Conservation (phyloP, 441 rosid genomes). For the Eruca vesicaria region DNA sequence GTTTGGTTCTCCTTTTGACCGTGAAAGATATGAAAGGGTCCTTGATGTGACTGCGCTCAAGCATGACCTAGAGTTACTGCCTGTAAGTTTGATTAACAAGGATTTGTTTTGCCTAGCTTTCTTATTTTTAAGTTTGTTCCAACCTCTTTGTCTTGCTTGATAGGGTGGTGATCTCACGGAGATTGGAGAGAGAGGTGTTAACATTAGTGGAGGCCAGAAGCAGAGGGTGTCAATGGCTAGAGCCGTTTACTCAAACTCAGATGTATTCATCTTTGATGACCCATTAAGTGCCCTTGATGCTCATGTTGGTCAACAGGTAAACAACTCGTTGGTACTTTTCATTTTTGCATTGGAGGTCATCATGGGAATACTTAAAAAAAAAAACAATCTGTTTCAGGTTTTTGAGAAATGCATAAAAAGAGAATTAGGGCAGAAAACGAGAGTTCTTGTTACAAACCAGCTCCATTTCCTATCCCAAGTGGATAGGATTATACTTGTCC, state of each 20-base stretch:
- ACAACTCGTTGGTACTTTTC: neutral
- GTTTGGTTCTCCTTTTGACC: slow-evolving; percentile 72
- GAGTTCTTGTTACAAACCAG: slow-evolving; percentile 98
- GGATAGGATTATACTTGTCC: slow-evolving; percentile 79
- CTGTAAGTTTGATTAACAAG: slow-evolving; percentile 57
- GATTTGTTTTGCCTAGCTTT: slow-evolving; percentile 11
- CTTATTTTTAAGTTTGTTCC: slow-evolving; percentile 21
- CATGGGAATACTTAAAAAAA: neutral
- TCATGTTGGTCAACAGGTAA: slow-evolving; percentile 92
- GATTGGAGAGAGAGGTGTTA: slow-evolving; percentile 97
- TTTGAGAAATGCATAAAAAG: slow-evolving; percentile 87
- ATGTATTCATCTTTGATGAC: slow-evolving; percentile 89
- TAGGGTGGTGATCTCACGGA: slow-evolving; percentile 97
- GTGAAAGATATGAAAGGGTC: slow-evolving; percentile 67
- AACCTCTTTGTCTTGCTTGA: slow-evolving; percentile 26
- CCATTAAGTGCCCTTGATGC: slow-evolving; percentile 97
- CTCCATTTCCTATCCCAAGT: slow-evolving; percentile 95
- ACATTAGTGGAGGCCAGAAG: slow-evolving; percentile 96
- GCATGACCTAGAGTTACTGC: slow-evolving; percentile 83
- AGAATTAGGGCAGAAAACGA: slow-evolving; percentile 75
- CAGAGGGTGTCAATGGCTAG: slow-evolving; percentile 98
- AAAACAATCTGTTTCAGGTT: slow-evolving; percentile 52
- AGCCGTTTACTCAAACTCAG: slow-evolving; percentile 89
- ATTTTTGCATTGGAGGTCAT: neutral
- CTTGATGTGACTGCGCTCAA: slow-evolving; percentile 78